Evolutionary conservation across 2,329 filamentous ascomycete genomes (phyloP).

Genomic region (Ceratocystis eucalypticola): DNA sequence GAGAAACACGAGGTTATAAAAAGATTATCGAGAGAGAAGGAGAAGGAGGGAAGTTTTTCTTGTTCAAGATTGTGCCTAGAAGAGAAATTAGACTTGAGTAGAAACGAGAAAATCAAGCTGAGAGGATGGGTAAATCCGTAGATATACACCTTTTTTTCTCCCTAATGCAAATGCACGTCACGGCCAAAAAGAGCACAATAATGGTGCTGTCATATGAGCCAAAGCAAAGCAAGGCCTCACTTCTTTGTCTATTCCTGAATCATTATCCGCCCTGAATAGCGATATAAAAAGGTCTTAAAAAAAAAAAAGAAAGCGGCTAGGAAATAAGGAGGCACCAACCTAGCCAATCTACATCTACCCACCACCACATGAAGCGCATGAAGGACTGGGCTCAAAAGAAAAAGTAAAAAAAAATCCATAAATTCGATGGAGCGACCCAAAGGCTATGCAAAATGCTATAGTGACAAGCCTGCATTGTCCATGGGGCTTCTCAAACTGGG

Average conservation of each 20-base stretch:
- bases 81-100: not conserved
- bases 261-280: not conserved
- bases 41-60: not conserved
- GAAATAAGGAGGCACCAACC: not conserved
- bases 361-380: not conserved
- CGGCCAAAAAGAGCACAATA: constrained; percentile 4
- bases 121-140: constrained; percentile 5
- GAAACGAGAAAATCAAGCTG: not conserved
- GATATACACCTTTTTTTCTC: constrained; percentile 1
- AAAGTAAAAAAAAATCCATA: not conserved
- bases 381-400: not conserved
- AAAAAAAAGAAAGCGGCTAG: not conserved
- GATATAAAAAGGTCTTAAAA: not conserved
- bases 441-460: not conserved
- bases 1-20: not conserved
- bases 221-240: not conserved
- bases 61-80: not conserved
- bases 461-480: not conserved
- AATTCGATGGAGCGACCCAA: not conserved
- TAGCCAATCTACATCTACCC: not conserved
- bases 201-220: constrained; percentile 1
- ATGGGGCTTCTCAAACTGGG: not conserved
- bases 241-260: not conserved
- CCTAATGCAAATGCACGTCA: constrained; percentile 5
- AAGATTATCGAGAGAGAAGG: not conserved